Conservation (phyloP, 1,284 basidiomycete genomes). For the Amylostereum chailletii region DNA sequence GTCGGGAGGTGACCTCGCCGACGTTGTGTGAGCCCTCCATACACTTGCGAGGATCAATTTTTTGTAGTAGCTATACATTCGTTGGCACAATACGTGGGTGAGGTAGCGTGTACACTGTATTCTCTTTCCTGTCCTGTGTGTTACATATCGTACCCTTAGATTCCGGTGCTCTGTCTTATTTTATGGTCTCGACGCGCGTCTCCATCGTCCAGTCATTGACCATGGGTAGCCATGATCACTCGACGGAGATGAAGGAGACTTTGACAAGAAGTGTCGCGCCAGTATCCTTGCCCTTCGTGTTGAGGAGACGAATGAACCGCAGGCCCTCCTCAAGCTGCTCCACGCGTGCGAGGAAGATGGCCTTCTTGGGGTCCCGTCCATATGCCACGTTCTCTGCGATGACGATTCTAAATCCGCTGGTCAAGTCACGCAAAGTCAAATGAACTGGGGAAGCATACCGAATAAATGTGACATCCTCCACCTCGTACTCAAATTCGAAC, state of each 20-base stretch:
- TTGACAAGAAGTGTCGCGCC: slow-evolving; percentile 37
- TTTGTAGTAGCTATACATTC: no score
- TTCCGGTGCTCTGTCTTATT: no score
- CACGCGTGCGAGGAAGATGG: slow-evolving; percentile 41
- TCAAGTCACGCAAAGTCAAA: slow-evolving; percentile 18
- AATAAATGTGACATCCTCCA: slow-evolving; percentile 41
- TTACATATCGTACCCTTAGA: no score
- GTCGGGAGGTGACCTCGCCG: slow-evolving; percentile 47
- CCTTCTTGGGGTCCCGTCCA: slow-evolving; percentile 33
- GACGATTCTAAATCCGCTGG: slow-evolving; percentile 9
- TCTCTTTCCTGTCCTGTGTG: no score
- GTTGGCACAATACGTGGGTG: no score
- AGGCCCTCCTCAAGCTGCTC: slow-evolving; percentile 36
- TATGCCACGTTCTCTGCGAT: slow-evolving; percentile 27
- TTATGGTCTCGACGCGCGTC: no score
- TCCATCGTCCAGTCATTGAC: no score
- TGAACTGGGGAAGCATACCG: slow-evolving; percentile 23
- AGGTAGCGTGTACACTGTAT: no score
- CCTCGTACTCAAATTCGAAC: slow-evolving; percentile 40
- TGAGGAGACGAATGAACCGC: slow-evolving; percentile 43
- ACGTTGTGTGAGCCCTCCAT: slow-evolving; percentile 17
- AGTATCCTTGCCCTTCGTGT: slow-evolving; percentile 43
- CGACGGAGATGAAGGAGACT: not conserved
- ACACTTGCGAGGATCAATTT: no score
- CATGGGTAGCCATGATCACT: not conserved